phyloP scores from a whole-genome alignment of 78 protist genomes.

The Dictyostelium intermedium region DNA sequence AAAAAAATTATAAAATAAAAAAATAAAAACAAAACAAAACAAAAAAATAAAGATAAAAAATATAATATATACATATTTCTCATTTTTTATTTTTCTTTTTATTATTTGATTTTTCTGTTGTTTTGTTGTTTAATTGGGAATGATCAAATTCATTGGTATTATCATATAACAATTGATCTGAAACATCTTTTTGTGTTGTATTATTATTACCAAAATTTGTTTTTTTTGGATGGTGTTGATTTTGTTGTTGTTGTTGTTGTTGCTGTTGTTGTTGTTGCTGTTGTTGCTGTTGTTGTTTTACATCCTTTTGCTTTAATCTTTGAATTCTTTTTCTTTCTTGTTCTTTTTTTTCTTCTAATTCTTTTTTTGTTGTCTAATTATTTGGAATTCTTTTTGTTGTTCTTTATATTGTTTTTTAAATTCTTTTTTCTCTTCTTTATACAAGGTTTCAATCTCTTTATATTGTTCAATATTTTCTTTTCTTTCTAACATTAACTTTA shows the following conservation, averaged over 20 bases:
- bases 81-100: neutral
- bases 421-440: slow-evolving; percentile 1
- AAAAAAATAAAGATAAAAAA: no score
- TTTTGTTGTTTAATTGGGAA: neutral
- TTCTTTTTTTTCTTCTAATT: neutral
- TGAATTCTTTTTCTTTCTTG: neutral
- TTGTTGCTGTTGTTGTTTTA: neutral
- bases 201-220: neutral
- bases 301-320: neutral
- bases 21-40: no score
- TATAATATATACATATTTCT: neutral
- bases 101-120: neutral
- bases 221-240: neutral
- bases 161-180: slow-evolving; percentile 49
- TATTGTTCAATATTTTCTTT: neutral
- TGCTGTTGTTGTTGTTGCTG: neutral
- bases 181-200: neutral
- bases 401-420: neutral
- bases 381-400: neutral
- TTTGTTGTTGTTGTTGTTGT: neutral
- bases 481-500: neutral
- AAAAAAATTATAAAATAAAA: neutral
- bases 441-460: neutral
- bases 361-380: neutral
- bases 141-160: neutral